Evolutionary conservation across 75 land plant genomes (phyloP), one percentile per base, ranked within the genome.

Genomic region (Cunninghamia lanceolata): DNA sequence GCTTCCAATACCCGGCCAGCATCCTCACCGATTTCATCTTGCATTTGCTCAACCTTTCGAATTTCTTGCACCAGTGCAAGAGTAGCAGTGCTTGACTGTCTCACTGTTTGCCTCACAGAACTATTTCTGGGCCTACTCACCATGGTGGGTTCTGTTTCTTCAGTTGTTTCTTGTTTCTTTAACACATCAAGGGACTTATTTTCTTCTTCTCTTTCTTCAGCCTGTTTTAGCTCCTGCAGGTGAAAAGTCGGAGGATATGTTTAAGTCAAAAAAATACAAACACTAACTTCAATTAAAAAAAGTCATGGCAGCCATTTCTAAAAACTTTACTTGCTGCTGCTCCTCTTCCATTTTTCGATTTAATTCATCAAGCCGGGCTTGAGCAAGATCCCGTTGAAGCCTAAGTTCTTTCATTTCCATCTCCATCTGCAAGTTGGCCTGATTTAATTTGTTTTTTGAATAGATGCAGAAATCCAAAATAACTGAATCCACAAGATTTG

Each of bases 21-120:
- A 92, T 98, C 99, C 84, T 95, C 97, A 19, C 99, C 99, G 74
- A 98, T 93, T 90, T 98, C 97, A 87, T 96, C 94, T 84, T 96
- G 99, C 80, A 96, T 86, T 54, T 98, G 93, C 86, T 98, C 99
- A 50, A 96, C 96, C 88, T 98, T 98, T 2, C 99, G 94, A 30
- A 98, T 98, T 87, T 98, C 99, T 82, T 98, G 93, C 76, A 98
- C 94, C n/a, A 98, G 93, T 84, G 95, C 89, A 63, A 93, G 88
- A 30, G 99, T 93, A 66, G 95, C 95, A 46, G 97, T 80, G 71
- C 94, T 90, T 76, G 99, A 98, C 83, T 95, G 97, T 84, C 99
- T 89, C 89, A 93, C 84, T 25, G 89, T 86, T 79, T 88, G 90
- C 79, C 93, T 91, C 80, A 71, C 78, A 88, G 88, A 59, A 77